Conservation (phyloP, 2,329 filamentous ascomycete genomes). For the Pezicula neosporulosa region DNA sequence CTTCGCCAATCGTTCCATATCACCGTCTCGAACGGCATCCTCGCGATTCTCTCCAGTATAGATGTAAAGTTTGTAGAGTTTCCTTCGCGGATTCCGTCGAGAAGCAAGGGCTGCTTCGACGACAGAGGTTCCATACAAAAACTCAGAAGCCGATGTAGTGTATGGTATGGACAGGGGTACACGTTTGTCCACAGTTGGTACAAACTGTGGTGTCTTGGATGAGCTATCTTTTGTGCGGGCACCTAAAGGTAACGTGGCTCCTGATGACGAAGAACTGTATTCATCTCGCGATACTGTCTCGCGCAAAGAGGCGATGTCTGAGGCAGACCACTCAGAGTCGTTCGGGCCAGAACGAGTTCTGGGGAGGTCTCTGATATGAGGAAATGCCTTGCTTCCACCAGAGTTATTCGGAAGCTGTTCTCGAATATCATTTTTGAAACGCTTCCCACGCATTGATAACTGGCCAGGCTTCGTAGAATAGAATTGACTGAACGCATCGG, state of each 20-base stretch:
- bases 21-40: constrained; percentile 40
- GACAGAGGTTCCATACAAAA: constrained; percentile 80
- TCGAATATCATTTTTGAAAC: neutral
- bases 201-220: too few relatives aligned
- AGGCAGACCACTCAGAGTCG: too few relatives aligned
- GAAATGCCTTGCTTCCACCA: neutral
- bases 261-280: too few relatives aligned
- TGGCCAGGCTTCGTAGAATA: neutral
- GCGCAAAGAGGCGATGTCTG: too few relatives aligned
- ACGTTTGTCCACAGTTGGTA: constrained; percentile 12
- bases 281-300: too few relatives aligned
- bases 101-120: constrained; percentile 76
- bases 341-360: neutral
- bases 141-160: constrained; percentile 85
- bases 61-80: constrained; percentile 82
- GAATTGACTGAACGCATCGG: neutral
- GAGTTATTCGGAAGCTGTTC: neutral
- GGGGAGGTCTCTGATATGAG: neutral
- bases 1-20: constrained; percentile 43
- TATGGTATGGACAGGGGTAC: constrained; percentile 51
- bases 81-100: constrained; percentile 49
- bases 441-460: neutral
- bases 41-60: constrained; percentile 56
- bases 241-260: too few relatives aligned
- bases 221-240: too few relatives aligned